Evolutionary conservation across 306 rosid genomes (phyloP).

Genomic region (Cicer cuneatum): DNA sequence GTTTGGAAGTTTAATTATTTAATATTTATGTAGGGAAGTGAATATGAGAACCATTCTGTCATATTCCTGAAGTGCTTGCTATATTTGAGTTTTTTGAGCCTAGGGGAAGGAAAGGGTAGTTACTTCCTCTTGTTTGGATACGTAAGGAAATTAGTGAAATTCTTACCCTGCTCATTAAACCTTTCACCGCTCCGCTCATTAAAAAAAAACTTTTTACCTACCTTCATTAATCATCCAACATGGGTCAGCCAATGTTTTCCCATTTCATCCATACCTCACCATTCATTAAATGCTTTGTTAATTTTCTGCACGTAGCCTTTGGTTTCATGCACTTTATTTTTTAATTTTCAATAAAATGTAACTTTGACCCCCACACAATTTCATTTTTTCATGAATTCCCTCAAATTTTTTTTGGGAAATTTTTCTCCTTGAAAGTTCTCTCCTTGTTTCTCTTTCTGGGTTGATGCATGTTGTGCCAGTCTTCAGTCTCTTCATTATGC

Average conservation of each 20-base stretch:
- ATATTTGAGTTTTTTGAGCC: not conserved
- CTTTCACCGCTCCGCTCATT: not conserved
- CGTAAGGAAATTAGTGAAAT: slow-evolving; percentile 15
- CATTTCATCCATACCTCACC: not conserved
- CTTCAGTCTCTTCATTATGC: slow-evolving; percentile 17
- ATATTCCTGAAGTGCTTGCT: not conserved
- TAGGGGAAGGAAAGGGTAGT: not conserved
- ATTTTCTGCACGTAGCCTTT: not conserved
- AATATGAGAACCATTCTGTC: slow-evolving; percentile 10
- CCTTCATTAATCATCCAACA: slow-evolving; percentile 16
- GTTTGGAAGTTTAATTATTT: slow-evolving; percentile 15
- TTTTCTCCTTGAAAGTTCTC: not conserved
- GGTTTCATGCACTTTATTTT: slow-evolving; percentile 2
- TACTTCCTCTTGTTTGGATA: not conserved
- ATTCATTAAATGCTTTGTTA: not conserved
- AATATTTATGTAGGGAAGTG: not conserved
- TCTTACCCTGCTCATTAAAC: not conserved
- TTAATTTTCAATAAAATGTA: slow-evolving; percentile 4
- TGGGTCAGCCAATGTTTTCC: not conserved
- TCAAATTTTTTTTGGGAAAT: not conserved
- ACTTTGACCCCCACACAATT: not conserved
- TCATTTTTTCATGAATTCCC: not conserved
- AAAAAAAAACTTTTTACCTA: not conserved
- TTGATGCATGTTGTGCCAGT: slow-evolving; percentile 17
- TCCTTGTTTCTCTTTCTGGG: not conserved